Percentiles rank a stretch among this genome's conserved stretches.
Conservation (phyloP, 2,329 filamentous ascomycete species). For the Sporothrix pseudoabietina region DNA sequence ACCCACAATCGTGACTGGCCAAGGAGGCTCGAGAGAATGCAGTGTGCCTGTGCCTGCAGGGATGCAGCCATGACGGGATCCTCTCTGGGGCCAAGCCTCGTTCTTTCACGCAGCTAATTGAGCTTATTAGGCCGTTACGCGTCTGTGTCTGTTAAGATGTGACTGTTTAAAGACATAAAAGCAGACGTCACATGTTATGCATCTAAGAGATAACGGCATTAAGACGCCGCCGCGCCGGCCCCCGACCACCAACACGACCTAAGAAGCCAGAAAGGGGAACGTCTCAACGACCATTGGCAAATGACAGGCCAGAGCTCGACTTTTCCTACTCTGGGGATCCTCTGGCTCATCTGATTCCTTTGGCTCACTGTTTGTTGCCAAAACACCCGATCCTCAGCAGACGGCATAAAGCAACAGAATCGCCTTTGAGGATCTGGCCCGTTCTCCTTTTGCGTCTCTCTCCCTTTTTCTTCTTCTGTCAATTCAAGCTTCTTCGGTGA, state of each 20-base stretch:
- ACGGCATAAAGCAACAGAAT: conserved; percentile 14
- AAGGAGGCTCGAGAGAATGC: not conserved
- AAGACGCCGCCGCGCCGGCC: conserved; percentile 12
- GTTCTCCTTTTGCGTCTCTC: not conserved
- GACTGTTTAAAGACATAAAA: not conserved
- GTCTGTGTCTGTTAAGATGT: not conserved
- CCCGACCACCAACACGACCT: conserved; percentile 12
- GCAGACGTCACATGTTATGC: not conserved
- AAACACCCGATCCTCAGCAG: conserved; percentile 28
- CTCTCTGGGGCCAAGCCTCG: not conserved
- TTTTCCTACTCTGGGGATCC: conserved; percentile 17
- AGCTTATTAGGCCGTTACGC: not conserved
- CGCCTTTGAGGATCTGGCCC: not conserved
- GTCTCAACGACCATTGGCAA: not conserved
- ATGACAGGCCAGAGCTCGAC: not conserved
- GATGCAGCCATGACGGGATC: not conserved
- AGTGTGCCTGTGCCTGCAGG: not conserved
- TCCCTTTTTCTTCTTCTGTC: not conserved
- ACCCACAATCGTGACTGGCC: conserved; percentile 6
- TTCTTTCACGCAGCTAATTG: not conserved
- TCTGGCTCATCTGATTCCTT: not conserved
- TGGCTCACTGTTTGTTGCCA: not conserved
- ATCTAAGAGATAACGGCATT: not conserved
- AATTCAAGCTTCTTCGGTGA: not conserved
- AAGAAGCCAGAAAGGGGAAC: not conserved